Evolutionary conservation across 2,329 filamentous ascomycete genomes (phyloP), one percentile per base, ranked within the genome.

Genomic region (Nigrograna mackinnonii): DNA sequence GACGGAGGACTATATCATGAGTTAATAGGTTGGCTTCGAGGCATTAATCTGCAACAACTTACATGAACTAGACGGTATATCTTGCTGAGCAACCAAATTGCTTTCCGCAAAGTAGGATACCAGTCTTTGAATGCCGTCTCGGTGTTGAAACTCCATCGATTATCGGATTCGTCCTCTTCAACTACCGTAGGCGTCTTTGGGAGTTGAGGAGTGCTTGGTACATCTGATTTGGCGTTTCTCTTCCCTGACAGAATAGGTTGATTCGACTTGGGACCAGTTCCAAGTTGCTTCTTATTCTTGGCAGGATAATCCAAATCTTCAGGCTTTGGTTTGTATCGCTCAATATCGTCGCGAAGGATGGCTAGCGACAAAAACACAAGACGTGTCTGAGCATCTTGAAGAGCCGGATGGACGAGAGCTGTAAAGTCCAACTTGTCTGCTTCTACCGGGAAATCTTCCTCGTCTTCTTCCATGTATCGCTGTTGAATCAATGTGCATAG

Each of bases 51-150:
- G 21, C 22, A 32, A 24, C 5, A 19, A 47, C 69, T 49, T 71
- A 83, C 83, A 57, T 87, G 86, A 32, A 87, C 83, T 30, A 87
- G 77, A 6, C 83, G 77, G 61, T 87, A 87, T 51, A 87, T 87
- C 40, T 83, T 78, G 49, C 83, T 85, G 16, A 87, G 74, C 3
- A 87, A 71, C 79, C 83, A 85, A 19, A 87, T 82, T 2, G 84
- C 83, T 68, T 84, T 85, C 37, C 79, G 74, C 14, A 87, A 67
- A 0, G 84, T 86, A 2, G 84, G 83, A 58, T 87, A 87, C 81
- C 83, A 86, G 33, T 78, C 78, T 53, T 76, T 71, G 52, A 81
- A 77, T 1, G 76, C 74, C 16, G 79, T 76, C 49, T 82, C 78
- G 1, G 77, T 77, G 45, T 80, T 79, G 52, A 79, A 78, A 39